These are phyloP conservation scores for Syzygium aromaticum DNA, from an alignment of 345 rosid species.

Conservation along the genomic window DNA sequence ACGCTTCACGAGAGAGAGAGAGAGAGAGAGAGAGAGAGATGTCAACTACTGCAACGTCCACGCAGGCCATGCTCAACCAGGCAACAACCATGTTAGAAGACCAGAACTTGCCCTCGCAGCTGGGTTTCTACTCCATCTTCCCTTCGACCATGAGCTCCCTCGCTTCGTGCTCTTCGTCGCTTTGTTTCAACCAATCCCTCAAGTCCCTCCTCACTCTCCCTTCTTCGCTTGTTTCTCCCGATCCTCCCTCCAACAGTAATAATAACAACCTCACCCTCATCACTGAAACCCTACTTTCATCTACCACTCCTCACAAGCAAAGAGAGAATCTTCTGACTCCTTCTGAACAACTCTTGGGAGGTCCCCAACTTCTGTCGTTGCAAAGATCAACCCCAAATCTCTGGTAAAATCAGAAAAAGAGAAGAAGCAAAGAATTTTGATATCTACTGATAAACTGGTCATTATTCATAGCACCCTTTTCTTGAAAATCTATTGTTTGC, in stretches of 20 bases:
- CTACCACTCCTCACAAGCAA: neutral
- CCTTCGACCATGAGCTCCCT: conserved; percentile 25
- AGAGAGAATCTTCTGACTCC: conserved; percentile 15
- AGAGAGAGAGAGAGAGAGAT: conserved; percentile 20
- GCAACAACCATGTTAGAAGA: conserved; percentile 22
- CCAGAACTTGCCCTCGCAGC: conserved; percentile 21
- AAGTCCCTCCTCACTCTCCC: conserved; percentile 15
- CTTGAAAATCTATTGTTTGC: neutral
- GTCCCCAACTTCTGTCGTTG: conserved; percentile 38
- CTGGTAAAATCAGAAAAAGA: neutral
- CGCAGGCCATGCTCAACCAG: conserved; percentile 14
- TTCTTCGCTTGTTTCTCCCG: neutral
- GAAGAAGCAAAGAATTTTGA: neutral
- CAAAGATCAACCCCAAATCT: conserved; percentile 32
- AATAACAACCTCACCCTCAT: conserved; percentile 7
- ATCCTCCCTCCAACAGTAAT: conserved; percentile 13
- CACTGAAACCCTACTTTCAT: conserved; percentile 49
- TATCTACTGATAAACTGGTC: neutral
- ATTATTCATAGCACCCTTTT: neutral
- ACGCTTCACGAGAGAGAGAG: conserved; percentile 11
- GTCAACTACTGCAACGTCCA: conserved; percentile 26
- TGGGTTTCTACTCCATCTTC: conserved; percentile 49
- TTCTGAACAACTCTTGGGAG: conserved; percentile 23
- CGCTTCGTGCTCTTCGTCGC: conserved; percentile 9
- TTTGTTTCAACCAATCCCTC: conserved; percentile 27